Conservation (phyloP, 768 basidiomycete species). For the Pholiota microspora region DNA sequence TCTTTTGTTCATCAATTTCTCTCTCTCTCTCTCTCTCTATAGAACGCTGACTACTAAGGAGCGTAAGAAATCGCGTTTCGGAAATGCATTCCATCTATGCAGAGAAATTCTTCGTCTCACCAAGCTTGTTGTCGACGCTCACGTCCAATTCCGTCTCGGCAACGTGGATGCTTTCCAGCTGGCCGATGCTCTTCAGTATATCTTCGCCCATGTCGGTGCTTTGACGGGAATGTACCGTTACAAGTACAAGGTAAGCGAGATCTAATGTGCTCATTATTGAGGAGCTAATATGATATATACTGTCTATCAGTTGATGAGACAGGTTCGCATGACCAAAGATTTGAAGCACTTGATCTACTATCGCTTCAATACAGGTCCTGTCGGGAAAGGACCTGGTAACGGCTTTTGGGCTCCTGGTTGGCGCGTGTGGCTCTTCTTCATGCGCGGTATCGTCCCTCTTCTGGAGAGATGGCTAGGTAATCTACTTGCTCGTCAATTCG, state of each 20-base stretch:
- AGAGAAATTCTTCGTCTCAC: constrained; percentile 97
- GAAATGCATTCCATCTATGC: constrained; percentile 98
- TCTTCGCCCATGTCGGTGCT: constrained; percentile 95
- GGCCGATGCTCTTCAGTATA: constrained; percentile 97
- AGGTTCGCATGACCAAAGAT: constrained; percentile 99
- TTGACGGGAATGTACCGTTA: constrained; percentile 99
- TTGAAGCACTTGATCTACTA: constrained; percentile 98
- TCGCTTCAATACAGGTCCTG: constrained; percentile 99
- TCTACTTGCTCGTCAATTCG: constrained; percentile 95
- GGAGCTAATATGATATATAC: not conserved
- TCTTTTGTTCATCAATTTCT: constrained; percentile 7
- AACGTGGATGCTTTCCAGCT: constrained; percentile 99
- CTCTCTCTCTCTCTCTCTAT: constrained; percentile 4
- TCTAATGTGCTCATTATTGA: not conserved
- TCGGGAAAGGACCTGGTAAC: constrained; percentile 97
- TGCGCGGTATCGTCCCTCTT: constrained; percentile 97
- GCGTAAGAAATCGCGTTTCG: constrained; percentile 99
- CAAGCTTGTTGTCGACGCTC: constrained; percentile 97
- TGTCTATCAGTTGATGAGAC: constrained; percentile 80
- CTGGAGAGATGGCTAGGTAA: constrained; percentile 98
- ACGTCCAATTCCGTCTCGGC: constrained; percentile 97
- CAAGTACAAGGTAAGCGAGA: constrained; percentile 84
- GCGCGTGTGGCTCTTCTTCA: constrained; percentile 99
- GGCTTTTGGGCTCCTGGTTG: constrained; percentile 99
- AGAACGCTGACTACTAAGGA: constrained; percentile 98